Evolutionary conservation across 1,284 basidiomycete genomes (phyloP), one percentile per base, ranked within the genome.

Genomic region (Heterobasidion occidentale): DNA sequence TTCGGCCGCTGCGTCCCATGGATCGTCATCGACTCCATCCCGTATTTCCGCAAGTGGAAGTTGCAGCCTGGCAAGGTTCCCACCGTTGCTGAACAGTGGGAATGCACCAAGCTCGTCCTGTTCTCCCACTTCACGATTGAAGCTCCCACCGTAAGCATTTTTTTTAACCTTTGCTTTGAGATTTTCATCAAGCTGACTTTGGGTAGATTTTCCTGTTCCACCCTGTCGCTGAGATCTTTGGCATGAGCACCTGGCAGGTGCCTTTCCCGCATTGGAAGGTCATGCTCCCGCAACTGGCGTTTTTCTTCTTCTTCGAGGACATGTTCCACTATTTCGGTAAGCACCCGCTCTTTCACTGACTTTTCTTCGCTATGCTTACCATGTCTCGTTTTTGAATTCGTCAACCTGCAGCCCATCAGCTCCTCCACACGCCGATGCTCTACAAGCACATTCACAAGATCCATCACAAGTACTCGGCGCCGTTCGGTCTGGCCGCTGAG

Each of bases 361-460:
- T 46, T 38, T 38, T 20, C 4, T 2, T 12, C 45, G 45, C 19
- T 36, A 20, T 11, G 15, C 44, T 46, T 9, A 36, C 47, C 54
- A 58, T 56, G 58, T 54, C 57, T 51, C 54, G 61, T 7, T 55
- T 62, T 58, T 60, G 61, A 12, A 17, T 71, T 69, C 63, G 15
- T 15, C 14, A 19, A 58, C 59, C 58, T 38, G 12, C 61, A 86
- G 94, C 92, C 11, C 95, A 98, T 75, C 88, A 92, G 65, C 87
- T 86, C 9, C 83, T 97, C 19, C 96, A 99, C 77, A 92, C 84
- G 67, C 92, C 93, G 55, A 77, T 85, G 4, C 79, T 99, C 57
- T 99, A 99, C 84, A 97, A 94, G 76, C 80, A 97, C 74, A 94
- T 98, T 63, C 96, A 99, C 85, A 98, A 98, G 77, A 79, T 94